A percentile compares a stretch with the other conserved stretches of the same genome.
Conservation (phyloP, 1,284 basidiomycete genomes). For the Marasmius fiardii region DNA sequence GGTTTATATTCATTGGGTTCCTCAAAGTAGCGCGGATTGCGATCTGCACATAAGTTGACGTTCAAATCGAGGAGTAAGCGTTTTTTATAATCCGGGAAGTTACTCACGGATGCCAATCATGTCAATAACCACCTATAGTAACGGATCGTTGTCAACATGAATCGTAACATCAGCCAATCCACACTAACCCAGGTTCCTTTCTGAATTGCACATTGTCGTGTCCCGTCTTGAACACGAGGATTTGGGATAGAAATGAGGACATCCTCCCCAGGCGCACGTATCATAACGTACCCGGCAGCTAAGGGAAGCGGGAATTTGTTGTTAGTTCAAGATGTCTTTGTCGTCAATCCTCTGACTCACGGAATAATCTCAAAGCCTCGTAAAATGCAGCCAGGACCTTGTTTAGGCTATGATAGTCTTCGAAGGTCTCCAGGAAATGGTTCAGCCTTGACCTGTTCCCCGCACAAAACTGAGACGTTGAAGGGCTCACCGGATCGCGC, state of each 20-base stretch:
- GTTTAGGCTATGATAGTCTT: constrained; percentile 14
- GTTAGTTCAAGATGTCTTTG: not conserved
- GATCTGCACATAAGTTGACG: constrained; percentile 11
- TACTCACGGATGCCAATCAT: constrained; percentile 19
- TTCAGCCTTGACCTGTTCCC: too few relatives aligned
- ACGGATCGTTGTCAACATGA: not conserved
- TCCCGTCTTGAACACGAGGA: constrained; percentile 13
- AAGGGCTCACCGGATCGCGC: constrained; percentile 11
- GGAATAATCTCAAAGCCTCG: constrained; percentile 19
- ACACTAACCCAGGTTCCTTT: constrained; percentile 6
- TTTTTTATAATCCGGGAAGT: not conserved
- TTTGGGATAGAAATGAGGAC: constrained; percentile 13
- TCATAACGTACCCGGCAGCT: constrained; percentile 17
- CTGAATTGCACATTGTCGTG: not conserved
- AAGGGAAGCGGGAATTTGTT: not conserved
- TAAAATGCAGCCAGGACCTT: constrained; percentile 17
- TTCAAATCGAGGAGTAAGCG: not conserved
- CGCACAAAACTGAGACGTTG: too few relatives aligned
- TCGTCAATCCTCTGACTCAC: constrained; percentile 12
- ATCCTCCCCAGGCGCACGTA: constrained; percentile 15
- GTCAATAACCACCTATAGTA: constrained; percentile 12
- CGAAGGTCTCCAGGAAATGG: constrained; percentile 10
- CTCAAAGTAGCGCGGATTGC: constrained; percentile 24
- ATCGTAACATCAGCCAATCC: too few relatives aligned
- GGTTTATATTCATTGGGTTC: constrained; percentile 27